A percentile compares a stretch with the other conserved stretches of the same genome.
Evolutionary conservation across 805 yeast genomes (phyloP).

Genomic region (Lipomyces spencermartinsiae): DNA sequence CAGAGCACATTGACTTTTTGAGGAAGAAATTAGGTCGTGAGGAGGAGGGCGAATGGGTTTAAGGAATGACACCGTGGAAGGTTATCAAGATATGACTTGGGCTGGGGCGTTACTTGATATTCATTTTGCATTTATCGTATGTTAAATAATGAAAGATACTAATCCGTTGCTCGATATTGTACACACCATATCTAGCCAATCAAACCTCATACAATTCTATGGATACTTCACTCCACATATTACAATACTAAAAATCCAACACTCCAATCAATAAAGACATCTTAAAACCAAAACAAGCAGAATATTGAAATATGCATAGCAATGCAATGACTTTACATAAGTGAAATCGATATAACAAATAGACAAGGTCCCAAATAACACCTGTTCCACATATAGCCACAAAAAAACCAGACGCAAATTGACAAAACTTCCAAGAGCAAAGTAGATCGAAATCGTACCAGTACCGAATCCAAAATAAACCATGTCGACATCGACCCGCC

Average conservation of each 20-base stretch:
- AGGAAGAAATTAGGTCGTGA: conserved; percentile 6
- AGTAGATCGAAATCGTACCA: neutral
- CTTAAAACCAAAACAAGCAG: neutral
- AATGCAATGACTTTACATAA: neutral
- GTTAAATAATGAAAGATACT: neutral
- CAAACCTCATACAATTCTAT: neutral
- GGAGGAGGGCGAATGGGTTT: neutral
- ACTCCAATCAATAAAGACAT: no score
- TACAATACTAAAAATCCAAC: neutral
- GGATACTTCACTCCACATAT: neutral
- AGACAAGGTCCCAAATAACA: no score
- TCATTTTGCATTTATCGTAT: neutral
- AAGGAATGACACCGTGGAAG: neutral
- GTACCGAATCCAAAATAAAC: neutral
- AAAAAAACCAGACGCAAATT: no score
- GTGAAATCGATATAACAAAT: neutral
- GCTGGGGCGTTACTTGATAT: neutral
- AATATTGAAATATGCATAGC: neutral
- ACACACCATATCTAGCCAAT: neutral
- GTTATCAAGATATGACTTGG: neutral
- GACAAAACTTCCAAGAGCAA: neutral
- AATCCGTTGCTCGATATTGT: neutral
- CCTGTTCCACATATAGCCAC: no score
- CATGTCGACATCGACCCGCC: neutral
- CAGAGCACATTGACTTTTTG: neutral